phyloP scores from a whole-genome alignment of 1,284 basidiomycete species.

The Moniliella sp. region DNA sequence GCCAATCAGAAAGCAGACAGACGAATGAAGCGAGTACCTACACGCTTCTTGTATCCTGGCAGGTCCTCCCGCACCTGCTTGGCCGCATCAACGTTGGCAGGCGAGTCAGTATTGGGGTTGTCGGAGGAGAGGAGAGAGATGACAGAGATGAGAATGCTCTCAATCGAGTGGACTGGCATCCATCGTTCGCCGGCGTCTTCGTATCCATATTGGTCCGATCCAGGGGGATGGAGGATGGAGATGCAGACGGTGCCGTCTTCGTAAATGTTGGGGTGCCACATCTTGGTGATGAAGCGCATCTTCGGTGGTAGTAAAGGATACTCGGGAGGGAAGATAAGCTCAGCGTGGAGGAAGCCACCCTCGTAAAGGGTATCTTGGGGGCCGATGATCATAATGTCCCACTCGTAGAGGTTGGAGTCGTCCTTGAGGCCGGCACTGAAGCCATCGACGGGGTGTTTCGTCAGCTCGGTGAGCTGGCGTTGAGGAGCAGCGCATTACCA shows the following conservation, averaged over 20 bases:
- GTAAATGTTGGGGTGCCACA: constrained; percentile 98
- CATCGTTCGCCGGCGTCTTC: constrained; percentile 92
- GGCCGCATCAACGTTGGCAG: constrained; percentile 77
- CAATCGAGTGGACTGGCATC: constrained; percentile 87
- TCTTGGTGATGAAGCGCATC: constrained; percentile 80
- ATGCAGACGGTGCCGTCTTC: constrained; percentile 73
- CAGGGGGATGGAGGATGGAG: constrained; percentile 90
- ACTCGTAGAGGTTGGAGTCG: constrained; percentile 31
- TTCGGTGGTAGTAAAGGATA: constrained; percentile 79
- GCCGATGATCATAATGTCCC: constrained; percentile 34
- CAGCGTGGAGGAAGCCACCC: constrained; percentile 29
- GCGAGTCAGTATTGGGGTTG: constrained; percentile 74
- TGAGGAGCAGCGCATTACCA: constrained; percentile 16
- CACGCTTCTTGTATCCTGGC: background rate
- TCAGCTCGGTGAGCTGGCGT: constrained; percentile 27
- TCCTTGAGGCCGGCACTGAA: constrained; percentile 34
- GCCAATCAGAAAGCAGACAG: no score
- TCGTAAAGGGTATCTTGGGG: constrained; percentile 33
- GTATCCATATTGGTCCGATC: constrained; percentile 90
- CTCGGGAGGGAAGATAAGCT: constrained; percentile 30
- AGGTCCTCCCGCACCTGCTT: constrained; percentile 22
- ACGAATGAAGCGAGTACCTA: no score
- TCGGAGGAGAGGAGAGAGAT: constrained; percentile 84
- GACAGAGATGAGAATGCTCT: constrained; percentile 88
- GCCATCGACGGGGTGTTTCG: constrained; percentile 30